Evolutionary conservation across 345 rosid genomes (phyloP), one percentile per base, ranked within the genome.

Genomic region (Melaleuca quinquenervia): DNA sequence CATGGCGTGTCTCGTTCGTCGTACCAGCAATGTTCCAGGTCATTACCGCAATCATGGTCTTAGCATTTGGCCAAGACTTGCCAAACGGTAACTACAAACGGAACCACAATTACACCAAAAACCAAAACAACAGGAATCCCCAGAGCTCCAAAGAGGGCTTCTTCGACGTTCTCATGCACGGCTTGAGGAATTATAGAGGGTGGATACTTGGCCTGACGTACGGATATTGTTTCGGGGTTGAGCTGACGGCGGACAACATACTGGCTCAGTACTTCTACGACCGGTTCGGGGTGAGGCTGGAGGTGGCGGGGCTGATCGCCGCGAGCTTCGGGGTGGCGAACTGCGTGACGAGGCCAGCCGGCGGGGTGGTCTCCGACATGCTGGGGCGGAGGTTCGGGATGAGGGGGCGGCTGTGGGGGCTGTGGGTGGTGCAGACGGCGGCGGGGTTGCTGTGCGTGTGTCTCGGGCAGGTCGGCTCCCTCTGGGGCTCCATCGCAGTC

Each of bases 381-480:
- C 83, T 95, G 91, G 98, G 87, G 64, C 89, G 87, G 84, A 88
- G 88, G 83, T 95, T 88, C 74, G 98, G 98, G 84, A 88, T 95
- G 75, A 95, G 95, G 90, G 98, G 98, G 83, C 90, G 99, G 89
- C 88, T 96, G 24, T 96, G 98, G 94, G 95, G 94, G 7, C 85
- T 96, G 80, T 96, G 99, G 98, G 70, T 45, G 24, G 97, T 91
- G 86, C 96, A 94, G 87, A 91, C 96, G 20, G 85, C 75, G 58
- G 97, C 95, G 22, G 99, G 97, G 22, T 82, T 93, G 87, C 64
- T 94, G 86, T 95, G 98, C 60, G 55, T 92, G 13, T 54, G 88
- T 48, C 94, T 96, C 32, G 99, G 99, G 45, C 88, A 93, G 87
- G 89, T 92, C 10, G 87, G 91, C 49, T 94, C 98, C 27, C 90